Evolutionary conservation across 768 basidiomycete species (phyloP).

Genomic region (Rhizopogon rudus): DNA sequence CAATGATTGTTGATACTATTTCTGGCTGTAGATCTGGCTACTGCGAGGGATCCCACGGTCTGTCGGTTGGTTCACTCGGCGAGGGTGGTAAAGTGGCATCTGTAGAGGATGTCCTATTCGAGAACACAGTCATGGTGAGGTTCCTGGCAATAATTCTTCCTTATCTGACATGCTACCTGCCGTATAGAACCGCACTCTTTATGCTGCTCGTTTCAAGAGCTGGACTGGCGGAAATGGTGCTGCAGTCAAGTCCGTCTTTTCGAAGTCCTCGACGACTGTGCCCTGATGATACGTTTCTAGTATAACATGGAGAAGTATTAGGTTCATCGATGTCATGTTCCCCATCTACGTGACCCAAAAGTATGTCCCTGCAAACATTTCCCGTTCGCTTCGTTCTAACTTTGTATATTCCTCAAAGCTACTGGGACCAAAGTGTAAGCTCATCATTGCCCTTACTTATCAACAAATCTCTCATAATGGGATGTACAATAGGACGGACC

Average conservation of each 20-base stretch:
- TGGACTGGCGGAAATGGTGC: conserved; percentile 60
- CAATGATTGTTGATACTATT: background rate
- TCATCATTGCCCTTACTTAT: background rate
- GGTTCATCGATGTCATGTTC: conserved; percentile 46
- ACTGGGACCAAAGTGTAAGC: conserved; percentile 56
- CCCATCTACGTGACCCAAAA: conserved; percentile 63
- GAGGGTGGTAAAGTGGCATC: conserved; percentile 40
- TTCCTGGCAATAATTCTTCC: background rate
- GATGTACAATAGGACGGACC: conserved; percentile 29
- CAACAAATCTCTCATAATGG: background rate
- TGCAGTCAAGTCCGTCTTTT: conserved; percentile 43
- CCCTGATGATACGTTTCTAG: conserved; percentile 22
- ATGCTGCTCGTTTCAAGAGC: conserved; percentile 64
- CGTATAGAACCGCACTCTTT: conserved; percentile 42
- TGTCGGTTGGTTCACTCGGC: conserved; percentile 50
- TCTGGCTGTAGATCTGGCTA: conserved; percentile 36
- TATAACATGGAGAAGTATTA: conserved; percentile 55
- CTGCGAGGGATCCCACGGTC: conserved; percentile 55
- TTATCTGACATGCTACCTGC: conserved; percentile 1
- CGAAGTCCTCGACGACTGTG: background rate
- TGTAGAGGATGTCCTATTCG: conserved; percentile 54
- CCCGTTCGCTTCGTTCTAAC: background rate
- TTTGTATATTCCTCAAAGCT: conserved; percentile 30
- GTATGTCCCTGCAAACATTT: conserved; percentile 25
- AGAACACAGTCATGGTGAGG: conserved; percentile 40